Evolutionary conservation across 202 grass and related monocot species (phyloP), one percentile per base, ranked within the genome.

Genomic region (Digitaria exilis): DNA sequence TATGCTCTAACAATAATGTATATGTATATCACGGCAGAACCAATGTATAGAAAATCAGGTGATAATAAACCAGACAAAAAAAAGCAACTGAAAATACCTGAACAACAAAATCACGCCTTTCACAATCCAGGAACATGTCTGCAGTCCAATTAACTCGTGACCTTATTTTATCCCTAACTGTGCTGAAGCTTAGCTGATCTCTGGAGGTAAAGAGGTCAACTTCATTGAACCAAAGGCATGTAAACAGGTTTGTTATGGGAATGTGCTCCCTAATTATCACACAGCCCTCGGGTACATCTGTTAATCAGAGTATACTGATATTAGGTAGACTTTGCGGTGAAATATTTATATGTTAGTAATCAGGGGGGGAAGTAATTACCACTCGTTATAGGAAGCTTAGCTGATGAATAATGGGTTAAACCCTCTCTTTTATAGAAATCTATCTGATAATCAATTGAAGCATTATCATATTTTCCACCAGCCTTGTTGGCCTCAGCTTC

Each of bases 221-320:
- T 90, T 99, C 96, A 77, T 99, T 96, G 85, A 99, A 99, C 96
- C 96, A 99, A 59, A 99, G 89, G 80, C 96, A 99, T 43, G 96
- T 99, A 86, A 99, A 99, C 66, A 99, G 78, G 62, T 99, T 96
- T 21, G 96, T 96, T 65, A 99, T 96, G 34, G 91, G 93, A 8
- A 90, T 92, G 85, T 99, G 89, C 75, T 99, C 93, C 84, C 77
- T 94, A 61, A 99, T 92, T 76, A 99, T 96, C 63, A 99, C 96
- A 82, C 96, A 99, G 43, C 96, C 96, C 85, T 99, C 96, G 26
- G 96, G 96, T 69, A 99, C 96, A 82, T 99, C 96, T 99, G 91
- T 67, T 30, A 22, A 76, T 45, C 58, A 73, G 30, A 69, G 61
- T 66, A 82, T 70, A 59, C 37, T 34, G 19, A 32, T 45, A 64